Conservation (phyloP, 192 early-diverging fungal genomes). For the Rhizoclosmatium globosum region DNA sequence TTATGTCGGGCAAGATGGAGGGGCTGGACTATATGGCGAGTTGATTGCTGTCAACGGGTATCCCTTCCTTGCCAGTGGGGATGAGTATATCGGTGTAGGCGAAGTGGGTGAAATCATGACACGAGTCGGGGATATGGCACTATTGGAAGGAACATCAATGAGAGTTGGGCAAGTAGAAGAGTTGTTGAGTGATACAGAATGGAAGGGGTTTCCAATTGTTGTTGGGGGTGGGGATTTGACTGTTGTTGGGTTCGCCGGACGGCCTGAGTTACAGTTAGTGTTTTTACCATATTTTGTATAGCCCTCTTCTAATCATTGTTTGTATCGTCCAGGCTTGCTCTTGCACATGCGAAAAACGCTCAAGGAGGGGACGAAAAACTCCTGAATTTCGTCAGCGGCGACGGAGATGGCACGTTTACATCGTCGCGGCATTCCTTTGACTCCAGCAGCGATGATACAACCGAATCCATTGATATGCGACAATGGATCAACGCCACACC, state of each 20-base stretch:
- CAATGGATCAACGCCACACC: constrained; percentile 61
- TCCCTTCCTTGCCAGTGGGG: constrained; percentile 59
- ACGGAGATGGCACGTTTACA: not conserved
- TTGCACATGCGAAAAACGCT: constrained; percentile 11
- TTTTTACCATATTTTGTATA: constrained; percentile 36
- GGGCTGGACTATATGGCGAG: constrained; percentile 74
- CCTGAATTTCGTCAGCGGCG: constrained; percentile 20
- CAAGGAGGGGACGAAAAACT: not conserved
- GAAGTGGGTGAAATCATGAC: constrained; percentile 53
- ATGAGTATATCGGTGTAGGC: constrained; percentile 43
- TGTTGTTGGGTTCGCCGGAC: constrained; percentile 84
- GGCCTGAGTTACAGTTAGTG: constrained; percentile 80
- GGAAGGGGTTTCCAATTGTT: constrained; percentile 60
- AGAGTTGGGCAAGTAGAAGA: constrained; percentile 56
- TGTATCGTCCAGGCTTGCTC: not conserved
- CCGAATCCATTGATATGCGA: constrained; percentile 45
- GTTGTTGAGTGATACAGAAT: constrained; percentile 61
- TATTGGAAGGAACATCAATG: constrained; percentile 41
- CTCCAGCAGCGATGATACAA: constrained; percentile 1
- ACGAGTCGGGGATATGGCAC: constrained; percentile 39
- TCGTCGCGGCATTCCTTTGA: not conserved
- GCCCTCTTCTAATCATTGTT: not conserved
- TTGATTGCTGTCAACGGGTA: constrained; percentile 61
- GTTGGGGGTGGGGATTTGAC: constrained; percentile 22
- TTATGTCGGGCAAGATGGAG: constrained; percentile 56